Percentiles rank a stretch among this genome's conserved stretches.
Evolutionary conservation across 257 asterid species (phyloP).

Genomic region (Solanum tarijense): DNA sequence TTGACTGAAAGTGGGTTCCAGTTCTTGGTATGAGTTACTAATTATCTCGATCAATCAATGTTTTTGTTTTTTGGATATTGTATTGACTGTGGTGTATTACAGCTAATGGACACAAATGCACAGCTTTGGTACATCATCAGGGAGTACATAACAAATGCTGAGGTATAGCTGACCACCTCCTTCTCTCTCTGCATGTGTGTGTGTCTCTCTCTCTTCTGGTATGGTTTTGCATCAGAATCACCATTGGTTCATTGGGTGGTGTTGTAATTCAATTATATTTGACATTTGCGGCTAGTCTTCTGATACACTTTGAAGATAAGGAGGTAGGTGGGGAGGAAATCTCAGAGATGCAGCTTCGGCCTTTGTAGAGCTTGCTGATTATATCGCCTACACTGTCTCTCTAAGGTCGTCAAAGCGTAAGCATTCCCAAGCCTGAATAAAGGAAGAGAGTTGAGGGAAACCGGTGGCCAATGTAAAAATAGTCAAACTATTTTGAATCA

Average conservation of each 20-base stretch:
- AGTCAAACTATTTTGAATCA: background rate
- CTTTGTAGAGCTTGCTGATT: background rate
- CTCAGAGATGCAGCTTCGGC: background rate
- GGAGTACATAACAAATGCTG: conserved; percentile 88
- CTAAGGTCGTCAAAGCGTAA: background rate
- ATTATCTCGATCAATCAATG: background rate
- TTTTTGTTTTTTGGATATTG: conserved; percentile 6
- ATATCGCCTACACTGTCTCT: background rate
- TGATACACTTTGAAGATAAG: background rate
- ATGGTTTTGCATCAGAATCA: background rate
- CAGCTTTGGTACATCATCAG: conserved; percentile 98
- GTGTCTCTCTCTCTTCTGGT: background rate
- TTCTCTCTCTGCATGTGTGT: background rate
- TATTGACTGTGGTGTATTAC: conserved; percentile 31
- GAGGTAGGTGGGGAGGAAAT: background rate
- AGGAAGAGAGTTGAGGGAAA: background rate
- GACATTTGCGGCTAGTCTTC: background rate
- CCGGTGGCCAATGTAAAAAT: background rate
- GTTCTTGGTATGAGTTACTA: conserved; percentile 63
- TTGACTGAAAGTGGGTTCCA: conserved; percentile 98
- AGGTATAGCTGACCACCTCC: conserved; percentile 32
- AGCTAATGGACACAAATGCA: conserved; percentile 98
- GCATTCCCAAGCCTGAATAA: background rate
- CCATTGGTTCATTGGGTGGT: background rate
- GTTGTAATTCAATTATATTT: background rate